A percentile compares a stretch with the other conserved stretches of the same genome.
Evolutionary conservation across 2,329 filamentous ascomycete genomes (phyloP).

Genomic region (Apiospora aurea): DNA sequence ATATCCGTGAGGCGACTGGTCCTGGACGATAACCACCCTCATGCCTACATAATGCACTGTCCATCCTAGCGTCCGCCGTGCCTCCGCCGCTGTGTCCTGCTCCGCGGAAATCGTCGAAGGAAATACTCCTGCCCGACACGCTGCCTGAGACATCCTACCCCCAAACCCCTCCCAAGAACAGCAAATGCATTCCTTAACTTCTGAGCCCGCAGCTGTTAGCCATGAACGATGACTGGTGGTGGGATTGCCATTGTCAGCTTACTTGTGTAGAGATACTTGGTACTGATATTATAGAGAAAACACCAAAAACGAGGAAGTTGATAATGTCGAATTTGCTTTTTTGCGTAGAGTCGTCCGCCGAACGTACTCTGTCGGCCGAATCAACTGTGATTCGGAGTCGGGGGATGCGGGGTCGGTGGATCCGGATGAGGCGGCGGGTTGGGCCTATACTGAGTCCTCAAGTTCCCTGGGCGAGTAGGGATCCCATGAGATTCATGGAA

Average conservation of each 20-base stretch:
- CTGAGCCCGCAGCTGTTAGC: background rate
- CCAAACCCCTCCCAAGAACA: background rate
- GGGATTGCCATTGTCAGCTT: background rate
- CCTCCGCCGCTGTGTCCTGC: background rate
- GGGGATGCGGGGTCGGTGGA: conserved; percentile 41
- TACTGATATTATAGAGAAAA: background rate
- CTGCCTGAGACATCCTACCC: background rate
- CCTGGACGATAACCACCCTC: background rate
- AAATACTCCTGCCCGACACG: background rate
- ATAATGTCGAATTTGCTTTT: too few relatives aligned
- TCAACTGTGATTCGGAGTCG: conserved; percentile 30
- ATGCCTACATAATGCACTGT: background rate
- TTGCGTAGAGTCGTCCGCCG: background rate
- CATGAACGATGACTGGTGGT: background rate
- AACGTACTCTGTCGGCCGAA: background rate
- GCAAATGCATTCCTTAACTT: background rate
- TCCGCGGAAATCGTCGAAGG: background rate
- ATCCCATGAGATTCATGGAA: background rate
- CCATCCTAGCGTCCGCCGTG: background rate
- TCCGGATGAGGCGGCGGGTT: conserved; percentile 41
- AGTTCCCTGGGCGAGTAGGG: background rate
- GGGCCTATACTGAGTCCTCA: conserved; percentile 33
- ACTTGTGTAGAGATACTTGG: background rate
- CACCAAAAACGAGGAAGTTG: background rate
- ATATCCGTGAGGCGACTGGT: background rate